These are phyloP conservation scores for Synura sp. DNA, from an alignment of 352 stramenopile genomes.

Conservation along the genomic window DNA sequence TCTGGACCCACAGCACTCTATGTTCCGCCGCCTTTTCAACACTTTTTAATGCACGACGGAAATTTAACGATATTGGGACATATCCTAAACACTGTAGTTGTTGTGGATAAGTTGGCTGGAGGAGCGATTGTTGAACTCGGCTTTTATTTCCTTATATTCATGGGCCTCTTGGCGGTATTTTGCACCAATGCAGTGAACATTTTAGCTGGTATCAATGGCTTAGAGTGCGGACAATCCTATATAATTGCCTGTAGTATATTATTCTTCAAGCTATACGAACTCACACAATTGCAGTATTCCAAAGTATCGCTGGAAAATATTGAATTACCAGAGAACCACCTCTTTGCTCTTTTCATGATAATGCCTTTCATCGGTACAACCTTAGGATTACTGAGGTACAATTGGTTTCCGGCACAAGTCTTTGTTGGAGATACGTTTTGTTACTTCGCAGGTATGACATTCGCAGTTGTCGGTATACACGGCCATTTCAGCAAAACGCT, in stretches of 20 bases:
- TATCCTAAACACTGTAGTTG: slow-evolving; percentile 53
- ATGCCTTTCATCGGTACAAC: slow-evolving; percentile 83
- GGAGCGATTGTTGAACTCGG: slow-evolving; percentile 84
- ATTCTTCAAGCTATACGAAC: slow-evolving; percentile 44
- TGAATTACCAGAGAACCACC: slow-evolving; percentile 63
- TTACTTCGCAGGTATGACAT: slow-evolving; percentile 98
- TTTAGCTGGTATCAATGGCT: slow-evolving; percentile 96
- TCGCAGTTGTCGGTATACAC: slow-evolving; percentile 83
- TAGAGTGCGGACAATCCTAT: slow-evolving; percentile 89
- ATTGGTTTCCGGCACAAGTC: slow-evolving; percentile 93
- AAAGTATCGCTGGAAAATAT: background rate
- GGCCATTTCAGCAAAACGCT: slow-evolving; percentile 98
- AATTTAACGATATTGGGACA: slow-evolving; percentile 46
- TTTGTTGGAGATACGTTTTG: slow-evolving; percentile 99
- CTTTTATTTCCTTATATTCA: slow-evolving; percentile 93
- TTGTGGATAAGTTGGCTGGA: slow-evolving; percentile 57
- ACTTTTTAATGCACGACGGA: background rate
- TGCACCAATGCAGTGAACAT: slow-evolving; percentile 99
- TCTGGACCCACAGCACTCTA: slow-evolving; percentile 86
- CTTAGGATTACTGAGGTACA: slow-evolving; percentile 87
- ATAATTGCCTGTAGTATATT: slow-evolving; percentile 52
- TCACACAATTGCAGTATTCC: slow-evolving; percentile 54
- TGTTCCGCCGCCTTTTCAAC: slow-evolving; percentile 74
- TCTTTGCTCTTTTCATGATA: slow-evolving; percentile 94
- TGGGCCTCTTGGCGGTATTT: slow-evolving; percentile 97